These are phyloP conservation scores for Gillenia trifoliata DNA, from an alignment of 306 rosid genomes.

Conservation along the genomic window DNA sequence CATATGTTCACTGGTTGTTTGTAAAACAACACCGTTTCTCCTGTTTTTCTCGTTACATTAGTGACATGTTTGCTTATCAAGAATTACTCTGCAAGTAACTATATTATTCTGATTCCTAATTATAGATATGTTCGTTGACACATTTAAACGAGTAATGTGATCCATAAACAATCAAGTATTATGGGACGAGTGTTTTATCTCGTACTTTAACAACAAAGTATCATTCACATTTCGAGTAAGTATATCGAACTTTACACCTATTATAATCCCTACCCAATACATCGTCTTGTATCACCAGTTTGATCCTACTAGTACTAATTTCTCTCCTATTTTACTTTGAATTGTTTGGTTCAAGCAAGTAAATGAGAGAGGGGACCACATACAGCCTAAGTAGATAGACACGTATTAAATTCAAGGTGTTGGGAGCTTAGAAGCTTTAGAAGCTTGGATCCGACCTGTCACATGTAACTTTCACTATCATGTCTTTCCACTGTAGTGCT, in stretches of 20 bases:
- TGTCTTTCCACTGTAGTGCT: constrained; percentile 2
- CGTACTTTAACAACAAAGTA: no score
- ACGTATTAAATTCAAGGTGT: constrained; percentile 13
- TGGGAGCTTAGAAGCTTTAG: not conserved
- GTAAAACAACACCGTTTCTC: not conserved
- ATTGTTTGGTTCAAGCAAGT: not conserved
- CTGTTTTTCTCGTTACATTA: not conserved
- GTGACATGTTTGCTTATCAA: no score
- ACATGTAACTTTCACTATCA: constrained; percentile 33
- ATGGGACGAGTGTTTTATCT: no score
- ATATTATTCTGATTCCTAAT: no score
- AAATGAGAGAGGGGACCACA: constrained; percentile 28
- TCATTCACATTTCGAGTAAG: no score
- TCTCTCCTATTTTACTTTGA: no score
- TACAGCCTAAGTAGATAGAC: constrained; percentile 18
- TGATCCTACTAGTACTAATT: no score
- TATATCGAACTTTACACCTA: no score
- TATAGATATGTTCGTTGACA: no score
- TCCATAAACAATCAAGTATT: no score
- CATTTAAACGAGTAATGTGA: no score
- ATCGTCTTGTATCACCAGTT: not conserved
- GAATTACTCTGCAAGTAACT: no score
- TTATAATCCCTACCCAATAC: not conserved
- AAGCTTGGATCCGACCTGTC: constrained; percentile 17
- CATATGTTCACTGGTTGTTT: not conserved